Evolutionary conservation across 163 green algal genomes (phyloP).

Genomic region (Coccomyxa subellipsoidea): DNA sequence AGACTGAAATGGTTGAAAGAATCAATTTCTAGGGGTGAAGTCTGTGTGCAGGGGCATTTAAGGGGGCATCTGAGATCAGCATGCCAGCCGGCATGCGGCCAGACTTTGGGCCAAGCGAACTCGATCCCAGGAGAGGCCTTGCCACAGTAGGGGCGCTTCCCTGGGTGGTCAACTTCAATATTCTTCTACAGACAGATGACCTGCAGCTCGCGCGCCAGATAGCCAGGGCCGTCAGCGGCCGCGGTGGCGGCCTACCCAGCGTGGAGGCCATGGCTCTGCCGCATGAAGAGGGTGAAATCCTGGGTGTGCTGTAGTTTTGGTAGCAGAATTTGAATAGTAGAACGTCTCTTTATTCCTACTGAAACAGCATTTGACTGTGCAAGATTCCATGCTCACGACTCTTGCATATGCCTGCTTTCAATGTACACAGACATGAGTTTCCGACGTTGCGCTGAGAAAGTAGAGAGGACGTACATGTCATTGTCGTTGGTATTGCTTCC

Average conservation of each 20-base stretch:
- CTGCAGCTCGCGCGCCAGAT: conserved; percentile 40
- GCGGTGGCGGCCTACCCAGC: conserved; percentile 61
- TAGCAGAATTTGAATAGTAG: too few relatives aligned
- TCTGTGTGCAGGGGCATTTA: not conserved
- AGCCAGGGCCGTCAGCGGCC: conserved; percentile 56
- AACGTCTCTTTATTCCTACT: not conserved
- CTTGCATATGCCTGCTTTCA: too few relatives aligned
- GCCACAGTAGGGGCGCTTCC: conserved; percentile 57
- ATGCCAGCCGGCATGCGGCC: conserved; percentile 11
- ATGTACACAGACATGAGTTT: too few relatives aligned
- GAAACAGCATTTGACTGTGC: not conserved
- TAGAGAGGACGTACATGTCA: too few relatives aligned
- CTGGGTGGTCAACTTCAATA: conserved; percentile 82
- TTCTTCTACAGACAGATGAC: conserved; percentile 52
- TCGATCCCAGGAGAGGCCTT: conserved; percentile 41
- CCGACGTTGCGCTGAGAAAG: too few relatives aligned
- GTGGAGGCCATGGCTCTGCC: conserved; percentile 78
- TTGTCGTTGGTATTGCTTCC: too few relatives aligned
- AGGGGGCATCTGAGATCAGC: not conserved
- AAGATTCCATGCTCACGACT: not conserved
- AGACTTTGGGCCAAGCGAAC: conserved; percentile 39
- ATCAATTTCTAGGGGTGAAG: too few relatives aligned
- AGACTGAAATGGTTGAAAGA: too few relatives aligned
- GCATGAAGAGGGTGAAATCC: conserved; percentile 33
- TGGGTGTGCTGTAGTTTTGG: too few relatives aligned